Conservation (phyloP, 2,329 filamentous ascomycete species). For the Ceratocystis cubensis region DNA sequence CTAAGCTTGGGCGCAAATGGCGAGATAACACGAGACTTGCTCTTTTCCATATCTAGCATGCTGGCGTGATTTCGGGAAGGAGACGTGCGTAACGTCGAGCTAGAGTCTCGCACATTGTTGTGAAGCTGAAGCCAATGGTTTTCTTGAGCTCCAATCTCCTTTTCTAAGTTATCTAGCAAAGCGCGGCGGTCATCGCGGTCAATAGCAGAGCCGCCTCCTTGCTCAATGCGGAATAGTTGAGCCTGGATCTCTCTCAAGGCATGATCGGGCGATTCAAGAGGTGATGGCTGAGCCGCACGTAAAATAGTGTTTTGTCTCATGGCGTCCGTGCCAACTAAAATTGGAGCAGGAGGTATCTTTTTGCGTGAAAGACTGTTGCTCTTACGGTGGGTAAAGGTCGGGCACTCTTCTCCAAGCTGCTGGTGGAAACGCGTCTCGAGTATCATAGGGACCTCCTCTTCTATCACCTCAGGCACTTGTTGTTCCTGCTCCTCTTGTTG, state of each 20-base stretch:
- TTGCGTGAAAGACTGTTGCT: slow-evolving; percentile 36
- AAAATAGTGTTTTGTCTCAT: slow-evolving; percentile 34
- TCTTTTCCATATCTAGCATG: slow-evolving; percentile 2
- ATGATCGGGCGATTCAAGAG: slow-evolving; percentile 40
- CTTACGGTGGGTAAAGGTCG: slow-evolving; percentile 45
- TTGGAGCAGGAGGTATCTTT: slow-evolving; percentile 44
- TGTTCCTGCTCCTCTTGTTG: slow-evolving; percentile 5
- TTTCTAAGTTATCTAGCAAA: slow-evolving; percentile 47
- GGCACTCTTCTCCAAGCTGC: slow-evolving; percentile 46
- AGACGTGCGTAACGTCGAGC: slow-evolving; percentile 35
- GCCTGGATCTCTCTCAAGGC: slow-evolving; percentile 40
- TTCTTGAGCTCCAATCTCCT: slow-evolving; percentile 49
- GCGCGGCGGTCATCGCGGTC: slow-evolving; percentile 23
- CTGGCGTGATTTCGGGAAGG: slow-evolving; percentile 4
- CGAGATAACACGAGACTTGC: slow-evolving; percentile 5
- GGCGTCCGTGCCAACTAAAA: slow-evolving; percentile 36
- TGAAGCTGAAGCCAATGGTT: slow-evolving; percentile 48
- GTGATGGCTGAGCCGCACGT: slow-evolving; percentile 38
- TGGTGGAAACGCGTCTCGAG: slow-evolving; percentile 36
- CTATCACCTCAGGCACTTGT: slow-evolving; percentile 31
- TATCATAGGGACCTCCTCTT: slow-evolving; percentile 24
- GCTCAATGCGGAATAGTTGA: slow-evolving; percentile 39
- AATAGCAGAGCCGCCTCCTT: background rate
- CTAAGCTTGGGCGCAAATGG: slow-evolving; percentile 13
- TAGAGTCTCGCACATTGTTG: slow-evolving; percentile 39